phyloP scores from a whole-genome alignment of 768 basidiomycete species.

The Suillus brevipes region DNA sequence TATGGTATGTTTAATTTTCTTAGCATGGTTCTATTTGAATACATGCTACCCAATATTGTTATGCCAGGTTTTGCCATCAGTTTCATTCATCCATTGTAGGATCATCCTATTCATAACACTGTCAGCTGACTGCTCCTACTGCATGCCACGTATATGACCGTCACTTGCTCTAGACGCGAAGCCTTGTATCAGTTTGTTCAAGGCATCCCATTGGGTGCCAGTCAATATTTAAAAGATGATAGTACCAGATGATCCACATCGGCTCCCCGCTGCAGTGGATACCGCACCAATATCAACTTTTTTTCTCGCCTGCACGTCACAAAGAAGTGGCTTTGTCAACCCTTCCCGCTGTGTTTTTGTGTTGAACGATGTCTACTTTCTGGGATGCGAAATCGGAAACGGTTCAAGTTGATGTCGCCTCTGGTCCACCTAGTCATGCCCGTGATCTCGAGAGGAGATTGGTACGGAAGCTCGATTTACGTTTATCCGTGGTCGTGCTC shows the following conservation, averaged over 20 bases:
- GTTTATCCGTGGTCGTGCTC: background rate
- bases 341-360: background rate
- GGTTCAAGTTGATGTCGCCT: background rate
- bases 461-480: slow-evolving; percentile 4
- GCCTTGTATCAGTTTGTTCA: background rate
- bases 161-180: background rate
- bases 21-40: no score
- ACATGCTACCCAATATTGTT: no score
- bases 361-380: background rate
- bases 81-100: no score
- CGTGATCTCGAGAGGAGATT: slow-evolving; percentile 4
- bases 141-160: background rate
- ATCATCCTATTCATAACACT: no score
- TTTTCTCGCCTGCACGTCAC: background rate
- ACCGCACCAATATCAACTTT: background rate
- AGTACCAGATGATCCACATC: background rate
- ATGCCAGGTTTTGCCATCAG: no score
- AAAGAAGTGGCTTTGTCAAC: background rate
- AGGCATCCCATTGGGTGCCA: background rate
- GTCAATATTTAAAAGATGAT: background rate
- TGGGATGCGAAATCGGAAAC: background rate
- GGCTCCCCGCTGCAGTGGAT: background rate
- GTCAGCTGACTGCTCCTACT: no score
- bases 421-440: background rate
- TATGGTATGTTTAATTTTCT: no score